Base-by-base conservation (phyloP, 148 eudicot genomes). In the Cornus kousa region DNA sequence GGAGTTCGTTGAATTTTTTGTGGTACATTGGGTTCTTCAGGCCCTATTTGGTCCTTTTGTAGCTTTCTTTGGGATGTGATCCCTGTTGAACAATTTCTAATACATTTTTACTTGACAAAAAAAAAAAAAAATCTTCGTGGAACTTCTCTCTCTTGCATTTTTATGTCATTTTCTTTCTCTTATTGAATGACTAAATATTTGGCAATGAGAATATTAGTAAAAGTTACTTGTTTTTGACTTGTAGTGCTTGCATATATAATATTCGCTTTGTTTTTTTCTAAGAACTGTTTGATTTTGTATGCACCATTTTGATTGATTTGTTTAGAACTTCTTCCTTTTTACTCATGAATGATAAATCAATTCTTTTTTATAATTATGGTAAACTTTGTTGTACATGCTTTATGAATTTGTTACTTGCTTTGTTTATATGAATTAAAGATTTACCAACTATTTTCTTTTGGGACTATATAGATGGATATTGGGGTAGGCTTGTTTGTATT, bases 401-500 rank as follows among this genome's bases (percentile, higher is more conserved):
- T 81, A 50, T 74, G 74, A 32, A 60, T 72, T 75, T 4, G 35
- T 20, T n/a, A 17, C 66, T 62, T 17, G 2, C 24, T 5, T 17
- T 62, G 66, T 19, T 62, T 19, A 62, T 62, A 17, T 62, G 24
- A 20, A 19, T 19, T 7, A 17, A 62, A 5, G 24, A 4, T 17
- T 5, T 62, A 20, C 7, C 19, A n/a, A 62, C 66, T 20, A 1
- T 62, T 62, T 62, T 33, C 13, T 62, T 4, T 62, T 62, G 37
- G 37, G 37, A 35, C 14, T 46, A 5, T 28, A 72, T 89, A 96
- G 99, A 96, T 96, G 99, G 99, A 96, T 85, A 82, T 93, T 67
- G 99, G 99, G 70, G 99, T 96, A 10, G 99, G 99, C 65, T 90
- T 97, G 76, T 96, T 92, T 96, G 97, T 96, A 35, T 78, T 94